Percentiles rank a stretch among this genome's conserved stretches.
Evolutionary conservation across 2,329 filamentous ascomycete genomes (phyloP).

Genomic region (Aspergillus spinulosporus): DNA sequence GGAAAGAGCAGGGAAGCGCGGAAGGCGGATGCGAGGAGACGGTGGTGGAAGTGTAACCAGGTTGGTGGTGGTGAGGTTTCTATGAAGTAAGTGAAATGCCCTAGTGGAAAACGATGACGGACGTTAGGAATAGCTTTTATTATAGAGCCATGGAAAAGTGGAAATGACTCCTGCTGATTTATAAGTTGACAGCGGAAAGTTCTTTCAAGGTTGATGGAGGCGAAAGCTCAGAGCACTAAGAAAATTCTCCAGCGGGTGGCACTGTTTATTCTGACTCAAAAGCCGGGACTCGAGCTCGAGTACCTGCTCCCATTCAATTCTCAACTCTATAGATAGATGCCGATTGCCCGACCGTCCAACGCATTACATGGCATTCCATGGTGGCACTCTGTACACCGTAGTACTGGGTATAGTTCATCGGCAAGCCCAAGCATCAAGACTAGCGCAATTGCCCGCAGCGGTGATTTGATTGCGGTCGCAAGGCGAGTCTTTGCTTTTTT

Average conservation of each 20-base stretch:
- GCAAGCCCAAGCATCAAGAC: slow-evolving; percentile 3
- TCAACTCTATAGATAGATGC: neutral
- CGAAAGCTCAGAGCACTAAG: slow-evolving; percentile 4
- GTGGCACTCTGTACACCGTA: neutral
- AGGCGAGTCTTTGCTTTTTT: slow-evolving; percentile 15
- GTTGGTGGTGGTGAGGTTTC: slow-evolving; percentile 6
- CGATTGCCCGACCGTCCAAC: slow-evolving; percentile 4
- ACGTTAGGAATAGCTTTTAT: neutral
- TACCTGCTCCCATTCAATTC: neutral
- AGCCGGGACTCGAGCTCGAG: neutral
- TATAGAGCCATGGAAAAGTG: slow-evolving; percentile 3
- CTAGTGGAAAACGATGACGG: slow-evolving; percentile 5
- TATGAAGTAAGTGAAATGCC: slow-evolving; percentile 16
- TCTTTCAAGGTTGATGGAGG: slow-evolving; percentile 4
- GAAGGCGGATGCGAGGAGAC: slow-evolving; percentile 7
- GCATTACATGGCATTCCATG: neutral
- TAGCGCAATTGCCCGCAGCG: slow-evolving; percentile 6
- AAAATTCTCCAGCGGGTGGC: neutral
- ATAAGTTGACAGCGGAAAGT: neutral
- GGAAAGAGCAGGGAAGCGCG: neutral
- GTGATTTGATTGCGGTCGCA: slow-evolving; percentile 11
- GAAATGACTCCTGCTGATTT: too few species aligned
- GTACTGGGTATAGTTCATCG: neutral
- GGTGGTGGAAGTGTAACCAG: slow-evolving; percentile 2
- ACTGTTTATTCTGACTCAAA: slow-evolving; percentile 17